Evolutionary conservation across 352 stramenopile genomes (phyloP).

Genomic region (Elongisporangium undulatum): DNA sequence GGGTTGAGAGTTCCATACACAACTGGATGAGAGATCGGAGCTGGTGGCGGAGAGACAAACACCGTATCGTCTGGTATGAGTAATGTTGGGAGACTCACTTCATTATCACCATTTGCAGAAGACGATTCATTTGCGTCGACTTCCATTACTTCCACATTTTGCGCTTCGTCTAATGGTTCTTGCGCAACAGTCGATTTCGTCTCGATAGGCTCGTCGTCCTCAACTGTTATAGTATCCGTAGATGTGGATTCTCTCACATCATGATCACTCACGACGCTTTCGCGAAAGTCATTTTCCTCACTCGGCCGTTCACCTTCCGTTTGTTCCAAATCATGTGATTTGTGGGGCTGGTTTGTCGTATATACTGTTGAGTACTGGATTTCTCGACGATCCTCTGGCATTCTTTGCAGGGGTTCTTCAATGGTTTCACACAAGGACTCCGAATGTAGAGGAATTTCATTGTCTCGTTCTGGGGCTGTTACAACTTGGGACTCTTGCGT

Average conservation of each 20-base stretch:
- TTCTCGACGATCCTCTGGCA: neutral
- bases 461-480: too few relatives aligned
- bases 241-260: neutral
- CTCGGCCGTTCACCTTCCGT: neutral
- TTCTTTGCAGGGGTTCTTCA: neutral
- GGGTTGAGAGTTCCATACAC: conserved; percentile 30
- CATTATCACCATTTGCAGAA: neutral
- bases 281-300: neutral
- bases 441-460: too few relatives aligned
- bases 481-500: too few relatives aligned
- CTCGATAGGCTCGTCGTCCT: conserved; percentile 3
- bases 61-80: neutral
- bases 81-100: neutral
- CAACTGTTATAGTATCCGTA: neutral
- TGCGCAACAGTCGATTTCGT: neutral
- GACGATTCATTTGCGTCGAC: neutral
- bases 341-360: neutral
- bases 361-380: neutral
- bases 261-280: neutral
- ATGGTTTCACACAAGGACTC: neutral
- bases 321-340: neutral
- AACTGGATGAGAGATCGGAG: conserved; percentile 9
- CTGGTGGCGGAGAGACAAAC: conserved; percentile 12
- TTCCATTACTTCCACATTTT: neutral
- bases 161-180: neutral